Percentiles rank a stretch among this genome's conserved stretches.
Conservation (phyloP, 495 filamentous ascomycete species). For the Neurospora tetrasperma region DNA sequence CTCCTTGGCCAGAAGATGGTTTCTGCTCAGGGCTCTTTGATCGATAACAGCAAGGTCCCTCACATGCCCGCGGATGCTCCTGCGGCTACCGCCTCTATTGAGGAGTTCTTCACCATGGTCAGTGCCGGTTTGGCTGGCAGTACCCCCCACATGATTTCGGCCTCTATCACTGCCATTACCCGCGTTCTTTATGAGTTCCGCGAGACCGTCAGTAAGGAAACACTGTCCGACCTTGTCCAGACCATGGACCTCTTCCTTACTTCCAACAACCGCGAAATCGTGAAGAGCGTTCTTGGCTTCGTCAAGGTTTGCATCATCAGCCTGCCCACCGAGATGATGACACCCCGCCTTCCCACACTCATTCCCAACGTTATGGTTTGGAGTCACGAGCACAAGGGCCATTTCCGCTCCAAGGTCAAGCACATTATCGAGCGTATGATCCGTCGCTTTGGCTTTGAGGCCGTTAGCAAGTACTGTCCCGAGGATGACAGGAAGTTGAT, state of each 20-base stretch:
- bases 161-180: slow-evolving; percentile 83
- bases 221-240: slow-evolving; percentile 68
- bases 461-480: slow-evolving; percentile 64
- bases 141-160: slow-evolving; percentile 91
- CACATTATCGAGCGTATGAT: slow-evolving; percentile 92
- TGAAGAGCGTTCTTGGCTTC: slow-evolving; percentile 84
- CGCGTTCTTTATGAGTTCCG: slow-evolving; percentile 86
- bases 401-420: slow-evolving; percentile 92
- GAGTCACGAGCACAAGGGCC: slow-evolving; percentile 95
- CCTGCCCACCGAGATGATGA: slow-evolving; percentile 64
- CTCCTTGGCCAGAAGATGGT: slow-evolving; percentile 74
- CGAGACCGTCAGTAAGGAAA: slow-evolving; percentile 40
- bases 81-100: slow-evolving; percentile 63
- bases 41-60: slow-evolving; percentile 74
- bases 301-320: slow-evolving; percentile 90
- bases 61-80: slow-evolving; percentile 75
- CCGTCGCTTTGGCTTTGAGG: slow-evolving; percentile 72
- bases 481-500: slow-evolving; percentile 84
- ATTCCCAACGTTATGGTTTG: slow-evolving; percentile 88
- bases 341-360: slow-evolving; percentile 58
- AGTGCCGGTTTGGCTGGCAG: slow-evolving; percentile 85
- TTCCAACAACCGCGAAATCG: slow-evolving; percentile 91
- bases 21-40: slow-evolving; percentile 53
- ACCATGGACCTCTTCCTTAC: slow-evolving; percentile 92
- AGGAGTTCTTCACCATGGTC: slow-evolving; percentile 98